Percentiles rank a stretch among this genome's conserved stretches.
Evolutionary conservation across 768 basidiomycete species (phyloP).

Genomic region (Tulasnella sp.): DNA sequence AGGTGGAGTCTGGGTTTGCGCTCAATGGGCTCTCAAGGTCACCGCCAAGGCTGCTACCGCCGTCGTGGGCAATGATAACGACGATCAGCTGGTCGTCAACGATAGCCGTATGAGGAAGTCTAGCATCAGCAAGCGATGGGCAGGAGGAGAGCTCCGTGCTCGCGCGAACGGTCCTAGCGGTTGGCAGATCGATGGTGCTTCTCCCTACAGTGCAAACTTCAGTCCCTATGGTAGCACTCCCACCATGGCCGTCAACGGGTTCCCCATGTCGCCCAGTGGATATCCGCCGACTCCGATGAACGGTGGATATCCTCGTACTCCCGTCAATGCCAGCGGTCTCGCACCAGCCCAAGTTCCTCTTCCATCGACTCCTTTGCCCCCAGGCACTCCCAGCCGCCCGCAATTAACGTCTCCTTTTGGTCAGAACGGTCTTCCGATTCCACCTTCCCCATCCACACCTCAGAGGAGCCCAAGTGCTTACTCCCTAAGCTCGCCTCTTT

Average conservation of each 20-base stretch:
- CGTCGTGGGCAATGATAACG: conserved; percentile 36
- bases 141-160: conserved; percentile 49
- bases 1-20: conserved; percentile 81
- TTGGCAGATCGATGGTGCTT: conserved; percentile 2
- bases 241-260: neutral
- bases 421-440: too few relatives aligned
- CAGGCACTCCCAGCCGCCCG: neutral
- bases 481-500: neutral
- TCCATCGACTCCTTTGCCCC: neutral
- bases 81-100: conserved; percentile 48
- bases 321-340: neutral
- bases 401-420: neutral
- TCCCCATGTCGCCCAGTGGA: neutral
- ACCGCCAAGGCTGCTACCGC: conserved; percentile 54
- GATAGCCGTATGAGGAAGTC: conserved; percentile 46
- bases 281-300: neutral
- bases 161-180: conserved; percentile 28
- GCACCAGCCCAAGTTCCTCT: conserved; percentile 3
- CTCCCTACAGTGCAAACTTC: neutral
- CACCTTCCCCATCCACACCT: neutral
- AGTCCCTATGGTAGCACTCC: neutral
- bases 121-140: conserved; percentile 42
- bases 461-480: neutral
- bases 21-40: conserved; percentile 56
- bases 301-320: neutral